These are phyloP conservation scores for Benincasa hispida DNA, from an alignment of 306 rosid species.

Conservation along the genomic window DNA sequence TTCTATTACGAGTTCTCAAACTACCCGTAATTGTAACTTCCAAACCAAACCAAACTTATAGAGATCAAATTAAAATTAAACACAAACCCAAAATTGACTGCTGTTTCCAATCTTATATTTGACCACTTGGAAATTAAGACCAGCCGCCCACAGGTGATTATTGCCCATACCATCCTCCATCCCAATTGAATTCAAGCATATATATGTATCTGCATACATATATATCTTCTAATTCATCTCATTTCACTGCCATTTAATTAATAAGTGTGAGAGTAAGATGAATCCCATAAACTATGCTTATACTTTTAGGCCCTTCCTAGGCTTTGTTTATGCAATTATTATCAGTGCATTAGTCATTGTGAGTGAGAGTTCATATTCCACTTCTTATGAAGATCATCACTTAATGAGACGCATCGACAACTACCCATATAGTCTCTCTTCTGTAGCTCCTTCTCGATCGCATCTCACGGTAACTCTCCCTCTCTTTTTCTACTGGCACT, in stretches of 20 bases:
- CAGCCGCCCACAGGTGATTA: background rate
- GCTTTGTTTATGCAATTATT: background rate
- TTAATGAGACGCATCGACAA: background rate
- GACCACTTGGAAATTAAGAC: background rate
- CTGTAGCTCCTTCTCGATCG: background rate
- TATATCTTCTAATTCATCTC: background rate
- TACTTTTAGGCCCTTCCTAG: background rate
- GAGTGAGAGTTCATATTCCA: conserved; percentile 18
- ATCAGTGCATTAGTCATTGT: background rate
- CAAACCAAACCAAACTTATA: background rate
- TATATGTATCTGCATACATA: background rate
- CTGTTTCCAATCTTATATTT: background rate
- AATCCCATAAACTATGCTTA: background rate
- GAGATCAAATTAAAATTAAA: background rate
- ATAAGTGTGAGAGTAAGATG: background rate
- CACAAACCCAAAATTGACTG: background rate
- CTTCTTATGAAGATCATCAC: conserved; percentile 3
- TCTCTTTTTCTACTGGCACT: background rate
- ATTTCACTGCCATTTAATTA: background rate
- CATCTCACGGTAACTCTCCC: background rate
- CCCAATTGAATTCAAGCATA: background rate
- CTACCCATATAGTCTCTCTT: background rate
- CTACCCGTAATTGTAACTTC: no score
- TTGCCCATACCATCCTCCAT: background rate
- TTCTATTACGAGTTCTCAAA: no score